Conservation (phyloP, 495 filamentous ascomycete genomes). For the Neurospora sp. region DNA sequence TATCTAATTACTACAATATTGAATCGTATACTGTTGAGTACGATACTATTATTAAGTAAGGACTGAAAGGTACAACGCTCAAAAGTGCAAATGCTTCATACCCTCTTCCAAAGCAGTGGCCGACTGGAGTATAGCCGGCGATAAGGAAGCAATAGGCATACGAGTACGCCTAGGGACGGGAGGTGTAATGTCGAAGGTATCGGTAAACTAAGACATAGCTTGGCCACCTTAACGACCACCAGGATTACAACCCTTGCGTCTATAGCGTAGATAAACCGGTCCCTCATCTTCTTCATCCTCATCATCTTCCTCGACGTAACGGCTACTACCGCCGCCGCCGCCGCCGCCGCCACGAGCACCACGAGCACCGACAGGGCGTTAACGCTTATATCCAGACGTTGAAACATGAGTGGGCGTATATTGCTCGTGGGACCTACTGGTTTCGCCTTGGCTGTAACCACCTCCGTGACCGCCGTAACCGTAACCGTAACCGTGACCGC, state of each 20-base stretch:
- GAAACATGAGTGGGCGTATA: too few species aligned
- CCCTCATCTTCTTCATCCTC: not conserved
- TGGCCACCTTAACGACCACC: too few species aligned
- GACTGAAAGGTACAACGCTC: not conserved
- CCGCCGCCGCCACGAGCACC: too few species aligned
- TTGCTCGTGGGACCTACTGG: too few species aligned
- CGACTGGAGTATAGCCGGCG: not conserved
- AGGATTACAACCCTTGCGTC: not conserved
- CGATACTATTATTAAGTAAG: not conserved
- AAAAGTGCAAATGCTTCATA: not conserved
- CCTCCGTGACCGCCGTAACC: too few species aligned
- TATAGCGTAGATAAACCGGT: not conserved
- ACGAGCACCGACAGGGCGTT: not conserved
- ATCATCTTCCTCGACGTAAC: not conserved
- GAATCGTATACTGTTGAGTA: not conserved
- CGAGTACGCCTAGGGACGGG: too few species aligned
- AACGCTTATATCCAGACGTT: not conserved
- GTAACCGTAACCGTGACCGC: too few species aligned
- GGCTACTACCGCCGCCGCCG: too few species aligned
- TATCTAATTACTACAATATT: not conserved
- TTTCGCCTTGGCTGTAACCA: too few species aligned
- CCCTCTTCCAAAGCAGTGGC: not conserved
- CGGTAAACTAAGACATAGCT: too few species aligned
- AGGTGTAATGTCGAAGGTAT: too few species aligned
- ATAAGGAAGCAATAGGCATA: not conserved